These are phyloP conservation scores for Nakazawaea wickerhamii DNA, from an alignment of 805 yeast species.

Conservation along the genomic window DNA sequence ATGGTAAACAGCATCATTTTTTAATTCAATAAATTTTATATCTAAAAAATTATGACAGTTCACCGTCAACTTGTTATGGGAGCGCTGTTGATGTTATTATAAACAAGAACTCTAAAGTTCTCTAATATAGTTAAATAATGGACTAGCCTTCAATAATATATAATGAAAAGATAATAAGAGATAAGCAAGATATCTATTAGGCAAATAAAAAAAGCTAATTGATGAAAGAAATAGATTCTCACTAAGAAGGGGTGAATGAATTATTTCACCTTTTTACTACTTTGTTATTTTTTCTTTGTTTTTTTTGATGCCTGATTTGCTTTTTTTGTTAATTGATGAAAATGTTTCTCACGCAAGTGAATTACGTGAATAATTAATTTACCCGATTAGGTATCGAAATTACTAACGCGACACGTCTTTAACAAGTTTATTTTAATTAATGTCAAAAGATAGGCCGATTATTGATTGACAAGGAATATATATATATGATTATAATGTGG, in stretches of 20 bases:
- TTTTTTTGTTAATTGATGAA: not conserved
- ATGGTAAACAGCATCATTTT: constrained; percentile 8
- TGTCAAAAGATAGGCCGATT: not conserved
- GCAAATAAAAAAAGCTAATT: no score
- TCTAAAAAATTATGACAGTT: no score
- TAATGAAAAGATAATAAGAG: no score
- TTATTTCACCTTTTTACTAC: not conserved
- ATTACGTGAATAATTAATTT: constrained; percentile 8
- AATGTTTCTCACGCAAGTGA: not conserved
- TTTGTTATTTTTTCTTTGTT: not conserved
- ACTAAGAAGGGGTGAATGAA: not conserved
- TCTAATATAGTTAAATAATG: no score
- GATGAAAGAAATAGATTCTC: not conserved
- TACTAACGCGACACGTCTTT: not conserved
- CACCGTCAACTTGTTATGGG: no score
- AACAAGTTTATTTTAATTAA: not conserved
- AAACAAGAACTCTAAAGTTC: no score
- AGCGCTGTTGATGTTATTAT: no score
- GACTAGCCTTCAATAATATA: no score
- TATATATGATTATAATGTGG: no score
- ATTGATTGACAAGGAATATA: no score
- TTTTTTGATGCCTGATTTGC: not conserved
- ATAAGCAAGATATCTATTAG: no score
- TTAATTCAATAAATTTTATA: not conserved
- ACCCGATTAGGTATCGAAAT: constrained; percentile 3